Evolutionary conservation across 2,329 filamentous ascomycete genomes (phyloP), one percentile per base, ranked within the genome.

Genomic region (Emmonsiellopsis sp.): DNA sequence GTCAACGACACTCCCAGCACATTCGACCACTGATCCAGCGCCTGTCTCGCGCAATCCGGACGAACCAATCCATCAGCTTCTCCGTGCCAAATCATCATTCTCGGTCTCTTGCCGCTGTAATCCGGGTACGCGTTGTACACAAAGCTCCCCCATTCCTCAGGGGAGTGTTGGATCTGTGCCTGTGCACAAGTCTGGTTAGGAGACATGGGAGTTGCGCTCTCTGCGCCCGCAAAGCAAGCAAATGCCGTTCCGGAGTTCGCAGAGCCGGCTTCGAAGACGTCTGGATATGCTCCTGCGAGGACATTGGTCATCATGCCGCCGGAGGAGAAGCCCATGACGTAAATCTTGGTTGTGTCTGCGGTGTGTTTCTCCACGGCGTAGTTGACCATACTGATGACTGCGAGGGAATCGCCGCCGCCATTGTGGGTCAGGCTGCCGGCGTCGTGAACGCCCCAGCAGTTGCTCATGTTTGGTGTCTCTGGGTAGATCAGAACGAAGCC

Each of bases 231-330:
- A 56, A 78, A 82, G 62, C 80, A 82, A 3, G 76, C 78, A 31
- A 75, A 77, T 0, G 79, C 74, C 1, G 79, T 77, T 34, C 79
- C 78, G 2, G 75, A 75, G 57, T 76, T 80, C 2, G 73, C 70
- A 8, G 73, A 71, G 0, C 74, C 76, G 2, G 75, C 78, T 1
- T 71, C 73, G 59, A 79, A 79, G 31, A 80, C 61, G 31, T 79
- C 76, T 1, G 77, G 78, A 58, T 80, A 80, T 3, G 74, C 69
- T 2, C 73, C 77, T 1, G 74, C 65, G 42, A 80, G 67, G 14
- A 78, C 74, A 55, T 76, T 74, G 8, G 77, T 79, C 77, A 81
- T 80, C 77, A 80, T 81, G 32, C 71, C 78, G 39, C 77, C 77
- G 0, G 76, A 79, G 33, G 72, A 76, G 37, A 72, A 67, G 13